Base-by-base conservation (phyloP, 1,139 yeast genomes). In the Debaryomyces sp. region DNA sequence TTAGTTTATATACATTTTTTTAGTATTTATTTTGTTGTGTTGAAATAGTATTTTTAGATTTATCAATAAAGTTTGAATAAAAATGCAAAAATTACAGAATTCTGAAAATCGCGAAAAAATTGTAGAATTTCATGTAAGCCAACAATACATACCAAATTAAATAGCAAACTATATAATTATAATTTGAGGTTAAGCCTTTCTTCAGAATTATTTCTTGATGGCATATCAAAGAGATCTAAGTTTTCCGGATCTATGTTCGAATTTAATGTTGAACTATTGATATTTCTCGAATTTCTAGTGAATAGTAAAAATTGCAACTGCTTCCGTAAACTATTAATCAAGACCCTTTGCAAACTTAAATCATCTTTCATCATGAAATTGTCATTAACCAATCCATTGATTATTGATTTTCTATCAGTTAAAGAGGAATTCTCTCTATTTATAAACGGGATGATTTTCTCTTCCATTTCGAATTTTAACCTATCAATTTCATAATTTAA, bases 301-400 rank as follows among this genome's bases (percentile, higher is more conserved):
- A 78, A 71, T 47, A 78, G 52, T 53, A 80, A 62, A 52, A 75
- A 80, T 50, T 80, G 84, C 27, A 80, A 61, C 54, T 80, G 85
- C 52, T 80, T 81, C 38, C 84, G 61, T 32, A 80, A 58, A 49
- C 80, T 75, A 55, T 72, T 75, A 37, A 81, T 64, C 45, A 75
- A 64, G 52, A 75, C 63, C 44, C 82, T 56, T 50, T 80, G 84
- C 44, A 71, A 59, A 51, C 71, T 77, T 56, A 80, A 53, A 50
- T 80, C 84, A 44, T 80, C 84, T 48, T 75, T 69, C 67, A 80
- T 66, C 58, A 73, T 68, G 37, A 71, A 67, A 50, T 68, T 77
- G 44, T 78, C 83, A 50, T 66, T 72, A 5, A 75, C 72, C 43
- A 80, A 58, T 18, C 67, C 69, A 38, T 62, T 71, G 23, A 78